These are phyloP conservation scores for Fusarium secorum DNA, from an alignment of 2,329 filamentous ascomycete genomes.

Conservation along the genomic window DNA sequence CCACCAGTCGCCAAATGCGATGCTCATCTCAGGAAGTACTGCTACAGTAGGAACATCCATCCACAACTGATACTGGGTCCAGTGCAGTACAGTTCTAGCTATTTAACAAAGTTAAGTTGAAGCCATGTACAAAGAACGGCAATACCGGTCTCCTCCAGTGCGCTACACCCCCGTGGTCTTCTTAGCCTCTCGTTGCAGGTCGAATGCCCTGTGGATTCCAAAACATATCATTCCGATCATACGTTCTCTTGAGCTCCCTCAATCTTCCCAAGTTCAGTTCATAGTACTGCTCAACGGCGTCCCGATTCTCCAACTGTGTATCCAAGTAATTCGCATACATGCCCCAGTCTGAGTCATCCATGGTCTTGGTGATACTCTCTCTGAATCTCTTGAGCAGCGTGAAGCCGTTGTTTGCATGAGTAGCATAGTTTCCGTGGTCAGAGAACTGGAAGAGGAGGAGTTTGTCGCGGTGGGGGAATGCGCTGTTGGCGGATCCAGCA, in stretches of 20 bases:
- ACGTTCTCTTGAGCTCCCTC: conserved; percentile 46
- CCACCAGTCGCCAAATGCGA: neutral
- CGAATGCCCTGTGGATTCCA: conserved; percentile 50
- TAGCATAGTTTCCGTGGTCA: conserved; percentile 46
- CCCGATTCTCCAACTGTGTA: conserved; percentile 44
- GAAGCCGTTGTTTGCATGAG: conserved; percentile 47
- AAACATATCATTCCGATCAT: conserved; percentile 51
- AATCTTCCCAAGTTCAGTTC: conserved; percentile 46
- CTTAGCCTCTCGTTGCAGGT: neutral
- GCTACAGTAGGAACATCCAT: no score
- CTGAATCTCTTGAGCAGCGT: conserved; percentile 47
- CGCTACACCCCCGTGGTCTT: no score
- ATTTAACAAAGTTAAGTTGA: neutral
- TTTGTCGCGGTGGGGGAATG: conserved; percentile 53
- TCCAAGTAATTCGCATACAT: conserved; percentile 55
- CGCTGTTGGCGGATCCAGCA: conserved; percentile 38
- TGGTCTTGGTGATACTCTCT: conserved; percentile 42
- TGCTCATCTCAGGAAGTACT: neutral
- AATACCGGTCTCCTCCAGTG: neutral
- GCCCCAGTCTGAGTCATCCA: conserved; percentile 45
- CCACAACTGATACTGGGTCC: neutral
- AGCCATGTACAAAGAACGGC: neutral
- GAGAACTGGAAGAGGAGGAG: conserved; percentile 61
- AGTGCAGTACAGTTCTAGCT: neutral
- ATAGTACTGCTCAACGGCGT: conserved; percentile 50